Base-by-base conservation (phyloP, 2,329 filamentous ascomycete species). In the Cladosporium austrohemisphaericum region DNA sequence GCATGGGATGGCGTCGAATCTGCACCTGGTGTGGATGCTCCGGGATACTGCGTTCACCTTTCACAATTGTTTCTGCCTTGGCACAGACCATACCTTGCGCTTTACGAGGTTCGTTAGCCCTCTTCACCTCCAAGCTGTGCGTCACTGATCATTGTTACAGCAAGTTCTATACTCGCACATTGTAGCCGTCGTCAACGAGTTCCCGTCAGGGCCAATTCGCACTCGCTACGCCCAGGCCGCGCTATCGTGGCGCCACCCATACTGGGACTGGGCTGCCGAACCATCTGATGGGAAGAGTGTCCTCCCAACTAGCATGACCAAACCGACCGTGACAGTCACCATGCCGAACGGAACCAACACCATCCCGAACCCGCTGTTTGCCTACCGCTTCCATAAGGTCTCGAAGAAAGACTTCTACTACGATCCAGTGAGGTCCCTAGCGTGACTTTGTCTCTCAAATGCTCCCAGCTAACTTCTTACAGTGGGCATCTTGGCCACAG, bases 41-140 rank as follows among this genome's bases (percentile, higher is more conserved):
- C 77, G 13, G 88, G 88, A 41, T 94, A 90, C 65, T 94, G 89
- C 65, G 80, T 80, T 11, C 89, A 95, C 67, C 79, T 76, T 19
- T 86, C 85, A 1, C 80, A 84, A 32, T 71, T 93, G 13, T 93
- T 95, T 64, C 80, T 85, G 31, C 78, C 83, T 31, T 94, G 89
- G 89, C 89, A 95, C 73, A 80, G 89, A 41, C 86, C 88, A 1
- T 94, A 92, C 66, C 72, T 93, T 49, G 73, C 79, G 8, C 68
- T 85, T 8, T 81, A 71, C 55, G 76, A 85, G 69, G 78, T 79
- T 57, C 41, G 61, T 41, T 16, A 6, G 9, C 26, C 28, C 2
- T 13, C 6, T 13, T 10, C n/a, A 3, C 4, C 4, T 4, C 8
- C 6, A 5, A 22, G 8, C 13, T 8, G 8, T 6, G 4, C 2